Evolutionary conservation across 2,329 filamentous ascomycete species (phyloP), one percentile per base, ranked within the genome.

Genomic region (Xylaria multiplex): DNA sequence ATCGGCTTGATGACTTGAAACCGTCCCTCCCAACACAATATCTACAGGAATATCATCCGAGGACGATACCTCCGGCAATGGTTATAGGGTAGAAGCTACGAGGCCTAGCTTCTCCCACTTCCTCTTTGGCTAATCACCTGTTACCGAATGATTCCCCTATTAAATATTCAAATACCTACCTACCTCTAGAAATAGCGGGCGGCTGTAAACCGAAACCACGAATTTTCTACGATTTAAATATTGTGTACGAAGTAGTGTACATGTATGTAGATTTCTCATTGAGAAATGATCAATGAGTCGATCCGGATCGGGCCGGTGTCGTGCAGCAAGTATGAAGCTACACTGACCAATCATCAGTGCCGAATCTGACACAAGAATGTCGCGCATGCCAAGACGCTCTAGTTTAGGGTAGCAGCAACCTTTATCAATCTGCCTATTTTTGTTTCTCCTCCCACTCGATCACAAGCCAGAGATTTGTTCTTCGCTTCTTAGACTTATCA

Each of bases 331-430:
- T 32, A 54, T 62, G 30, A 53, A 45, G 46, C n/a, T 16, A 40
- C 13, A 9, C 50, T 45, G 24, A 22, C 67, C 67, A 69, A 69
- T 69, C 61, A 67, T 16, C 32, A 2, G n/a, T 30, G 40, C 30
- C 19, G 7, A 24, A 60, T 60, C 46, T 63, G 60, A 55, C 48
- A 35, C 50, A 64, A 59, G 53, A 60, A 66, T 64, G 63, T 62
- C 59, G 59, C 62, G 62, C 61, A 63, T 63, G 67, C 67, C 64
- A 69, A 68, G 67, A 59, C 55, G 19, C 54, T 24, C 53, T 58
- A 63, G 32, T 4, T 16, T 40, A 27, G 24, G 4, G 8, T 24
- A 30, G 32, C 37, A 50, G 32, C 19, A 48, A 4, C 11, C 32
- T 27, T 62, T 48, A 64, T 64, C 52, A 46, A 48, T 62, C 58